Evolutionary conservation across 1,284 basidiomycete species (phyloP).

Genomic region (Irpex sp.): DNA sequence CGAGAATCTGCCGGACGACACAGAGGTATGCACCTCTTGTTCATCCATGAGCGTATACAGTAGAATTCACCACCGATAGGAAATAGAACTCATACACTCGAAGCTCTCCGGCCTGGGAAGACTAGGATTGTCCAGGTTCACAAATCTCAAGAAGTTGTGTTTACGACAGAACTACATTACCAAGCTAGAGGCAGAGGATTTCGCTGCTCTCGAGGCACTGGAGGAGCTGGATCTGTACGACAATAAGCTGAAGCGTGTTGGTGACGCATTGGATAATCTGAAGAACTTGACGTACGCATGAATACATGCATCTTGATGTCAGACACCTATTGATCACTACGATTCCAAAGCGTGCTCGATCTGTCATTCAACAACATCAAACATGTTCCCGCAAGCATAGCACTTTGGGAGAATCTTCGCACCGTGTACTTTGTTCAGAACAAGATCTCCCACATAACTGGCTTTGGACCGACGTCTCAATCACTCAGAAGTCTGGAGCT

Average conservation of each 20-base stretch:
- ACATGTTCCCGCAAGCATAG: constrained; percentile 58
- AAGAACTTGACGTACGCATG: constrained; percentile 62
- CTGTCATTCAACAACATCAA: constrained; percentile 92
- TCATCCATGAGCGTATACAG: not conserved
- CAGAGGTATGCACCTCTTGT: constrained; percentile 48
- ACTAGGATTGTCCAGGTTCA: constrained; percentile 70
- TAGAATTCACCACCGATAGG: constrained; percentile 39
- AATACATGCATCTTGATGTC: not conserved
- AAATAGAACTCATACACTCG: constrained; percentile 86
- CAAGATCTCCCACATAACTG: constrained; percentile 78
- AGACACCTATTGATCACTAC: not conserved
- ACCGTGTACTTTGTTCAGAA: constrained; percentile 97
- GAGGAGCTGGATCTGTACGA: constrained; percentile 95
- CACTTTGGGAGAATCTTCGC: constrained; percentile 54
- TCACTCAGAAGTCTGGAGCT: constrained; percentile 83
- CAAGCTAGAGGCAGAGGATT: constrained; percentile 62
- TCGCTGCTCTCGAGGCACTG: constrained; percentile 61
- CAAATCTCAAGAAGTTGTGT: constrained; percentile 71
- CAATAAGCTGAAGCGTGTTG: constrained; percentile 81
- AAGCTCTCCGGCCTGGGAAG: constrained; percentile 63
- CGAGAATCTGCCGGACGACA: constrained; percentile 48
- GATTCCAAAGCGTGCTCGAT: constrained; percentile 65
- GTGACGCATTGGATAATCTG: constrained; percentile 58
- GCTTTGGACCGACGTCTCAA: constrained; percentile 53
- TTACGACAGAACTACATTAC: constrained; percentile 87